Evolutionary conservation across 75 land plant species (phyloP), one percentile per base, ranked within the genome.

Genomic region (Picea glauca): DNA sequence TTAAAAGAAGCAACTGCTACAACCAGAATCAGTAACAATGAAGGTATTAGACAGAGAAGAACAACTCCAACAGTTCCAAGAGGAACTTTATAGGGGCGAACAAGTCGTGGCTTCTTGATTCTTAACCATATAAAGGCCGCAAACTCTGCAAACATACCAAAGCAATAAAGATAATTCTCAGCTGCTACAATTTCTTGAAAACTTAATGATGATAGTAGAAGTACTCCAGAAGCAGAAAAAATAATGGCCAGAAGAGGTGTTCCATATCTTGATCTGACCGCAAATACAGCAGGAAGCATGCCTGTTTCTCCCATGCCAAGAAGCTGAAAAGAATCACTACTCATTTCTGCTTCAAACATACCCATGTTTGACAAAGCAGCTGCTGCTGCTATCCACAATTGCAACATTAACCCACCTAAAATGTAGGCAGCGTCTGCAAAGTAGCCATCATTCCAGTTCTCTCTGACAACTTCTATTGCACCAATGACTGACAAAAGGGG

Each of bases 321-420:
- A 61, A 93, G 85, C 77, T 93, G 96, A 75, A 86, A 93, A 14
- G 94, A 86, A 63, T 92, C 92, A 70, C 94, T 88, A 64, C 92
- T 90, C 94, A 94, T 92, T 64, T 91, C 94, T 60, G 96, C 96
- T 14, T 86, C 83, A 85, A 94, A 94, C 87, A 94, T 81, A 1
- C 96, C 96, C 86, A 92, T 85, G 50, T 92, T 92, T 30, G 96
- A 88, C 23, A 92, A 13, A 20, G 90, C 90, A n/a, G 96, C 79
- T n/a, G 88, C 94, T 21, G 74, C 84, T 75, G 90, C 89, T 18
- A 94, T 62, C 94, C 94, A 94, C 83, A 84, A 80, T 68, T 82
- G 80, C 75, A 94, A 77, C 85, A 89, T 86, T 3, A 76, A 65
- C 46, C 96, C 96, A 17, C 94, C 96, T 21, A 94, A 21, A 26